A percentile compares a stretch with the other conserved stretches of the same genome.
These are phyloP conservation scores for Eucalyptus erythrocorys DNA, from an alignment of 345 rosid genomes.

Conservation along the genomic window DNA sequence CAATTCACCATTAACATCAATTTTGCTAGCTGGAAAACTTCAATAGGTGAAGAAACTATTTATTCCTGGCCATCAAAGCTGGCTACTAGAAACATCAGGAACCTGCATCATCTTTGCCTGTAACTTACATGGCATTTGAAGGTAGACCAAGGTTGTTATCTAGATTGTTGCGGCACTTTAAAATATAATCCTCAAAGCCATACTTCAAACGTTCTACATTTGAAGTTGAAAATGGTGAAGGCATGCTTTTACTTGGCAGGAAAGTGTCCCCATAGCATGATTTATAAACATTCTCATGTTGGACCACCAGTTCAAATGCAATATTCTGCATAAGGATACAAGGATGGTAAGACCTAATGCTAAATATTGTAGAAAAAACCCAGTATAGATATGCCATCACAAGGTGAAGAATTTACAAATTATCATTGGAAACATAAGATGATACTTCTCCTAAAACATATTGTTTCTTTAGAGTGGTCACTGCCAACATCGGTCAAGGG, in stretches of 20 bases:
- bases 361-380: background rate
- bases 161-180: slow-evolving; percentile 43
- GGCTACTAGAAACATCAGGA: background rate
- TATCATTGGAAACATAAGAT: background rate
- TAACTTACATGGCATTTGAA: background rate
- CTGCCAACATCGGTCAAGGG: background rate
- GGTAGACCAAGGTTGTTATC: slow-evolving; percentile 16
- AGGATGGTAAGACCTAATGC: background rate
- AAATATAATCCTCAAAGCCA: slow-evolving; percentile 70
- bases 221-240: slow-evolving; percentile 29
- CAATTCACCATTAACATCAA: background rate
- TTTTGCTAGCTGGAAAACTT: background rate
- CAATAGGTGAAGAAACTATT: background rate
- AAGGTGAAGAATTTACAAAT: background rate
- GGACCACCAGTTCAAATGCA: slow-evolving; percentile 52
- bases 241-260: slow-evolving; percentile 31
- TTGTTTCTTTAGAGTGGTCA: background rate
- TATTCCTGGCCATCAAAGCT: background rate
- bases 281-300: slow-evolving; percentile 26
- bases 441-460: background rate
- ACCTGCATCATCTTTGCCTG: background rate
- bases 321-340: slow-evolving; percentile 37
- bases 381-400: background rate
- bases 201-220: slow-evolving; percentile 52
- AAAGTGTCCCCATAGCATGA: slow-evolving; percentile 33